Percentiles rank a stretch among this genome's conserved stretches.
phyloP scores from a whole-genome alignment of 2,329 filamentous ascomycete genomes.

The Zasmidium angulare region DNA sequence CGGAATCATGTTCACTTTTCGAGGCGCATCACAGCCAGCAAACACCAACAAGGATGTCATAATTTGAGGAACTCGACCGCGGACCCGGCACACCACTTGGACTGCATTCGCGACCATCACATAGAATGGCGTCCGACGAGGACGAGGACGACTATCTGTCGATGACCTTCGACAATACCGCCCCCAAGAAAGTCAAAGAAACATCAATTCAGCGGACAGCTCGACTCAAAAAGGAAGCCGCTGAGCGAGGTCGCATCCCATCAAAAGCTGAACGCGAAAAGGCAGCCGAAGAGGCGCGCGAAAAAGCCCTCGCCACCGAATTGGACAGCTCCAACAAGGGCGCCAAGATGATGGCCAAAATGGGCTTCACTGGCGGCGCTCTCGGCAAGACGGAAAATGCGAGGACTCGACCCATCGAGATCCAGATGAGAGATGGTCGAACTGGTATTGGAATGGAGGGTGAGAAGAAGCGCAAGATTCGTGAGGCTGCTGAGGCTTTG shows the following conservation, averaged over 20 bases:
- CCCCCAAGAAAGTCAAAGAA: slow-evolving; percentile 49
- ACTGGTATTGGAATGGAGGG: slow-evolving; percentile 81
- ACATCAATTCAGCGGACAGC: slow-evolving; percentile 62
- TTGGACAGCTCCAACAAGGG: slow-evolving; percentile 73
- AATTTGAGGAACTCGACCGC: no score
- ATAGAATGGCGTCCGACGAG: slow-evolving; percentile 43
- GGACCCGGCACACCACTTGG: no score
- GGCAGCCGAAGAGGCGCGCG: slow-evolving; percentile 69
- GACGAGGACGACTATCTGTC: slow-evolving; percentile 97
- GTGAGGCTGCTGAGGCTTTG: slow-evolving; percentile 56
- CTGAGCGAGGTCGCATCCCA: slow-evolving; percentile 62
- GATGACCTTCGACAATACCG: slow-evolving; percentile 82
- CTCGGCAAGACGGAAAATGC: slow-evolving; percentile 63
- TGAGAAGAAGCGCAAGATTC: slow-evolving; percentile 73
- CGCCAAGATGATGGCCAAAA: slow-evolving; percentile 92
- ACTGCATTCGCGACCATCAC: neutral
- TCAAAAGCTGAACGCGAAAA: slow-evolving; percentile 82
- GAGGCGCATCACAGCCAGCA: no score
- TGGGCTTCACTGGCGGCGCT: slow-evolving; percentile 79
- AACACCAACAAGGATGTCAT: no score
- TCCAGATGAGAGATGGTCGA: slow-evolving; percentile 75
- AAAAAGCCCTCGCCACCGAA: slow-evolving; percentile 72
- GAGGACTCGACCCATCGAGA: slow-evolving; percentile 69
- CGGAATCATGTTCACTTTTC: no score
- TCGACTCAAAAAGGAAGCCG: slow-evolving; percentile 58